Conservation (phyloP, 2,329 filamentous ascomycete genomes). For the Ilyonectria robusta region DNA sequence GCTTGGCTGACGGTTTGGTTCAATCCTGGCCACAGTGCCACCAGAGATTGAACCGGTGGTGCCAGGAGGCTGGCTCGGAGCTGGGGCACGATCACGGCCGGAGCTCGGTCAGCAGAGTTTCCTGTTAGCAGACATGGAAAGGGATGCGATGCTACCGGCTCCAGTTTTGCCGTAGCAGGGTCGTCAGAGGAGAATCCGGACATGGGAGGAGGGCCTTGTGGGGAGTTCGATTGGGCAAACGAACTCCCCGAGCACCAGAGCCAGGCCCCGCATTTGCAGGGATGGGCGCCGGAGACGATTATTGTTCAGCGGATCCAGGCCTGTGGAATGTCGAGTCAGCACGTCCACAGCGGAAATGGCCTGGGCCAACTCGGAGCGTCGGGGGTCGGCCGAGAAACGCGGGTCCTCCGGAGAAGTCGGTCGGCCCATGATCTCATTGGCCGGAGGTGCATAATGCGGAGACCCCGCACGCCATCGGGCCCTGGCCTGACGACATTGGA, state of each 20-base stretch:
- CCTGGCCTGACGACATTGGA: slow-evolving; percentile 37
- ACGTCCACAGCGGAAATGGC: slow-evolving; percentile 16
- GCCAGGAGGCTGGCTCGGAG: slow-evolving; percentile 14
- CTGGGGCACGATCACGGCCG: slow-evolving; percentile 17
- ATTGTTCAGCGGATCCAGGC: background rate
- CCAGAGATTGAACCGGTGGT: slow-evolving; percentile 28
- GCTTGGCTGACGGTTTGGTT: slow-evolving; percentile 1
- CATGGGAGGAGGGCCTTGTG: slow-evolving; percentile 1
- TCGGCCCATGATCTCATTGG: slow-evolving; percentile 34
- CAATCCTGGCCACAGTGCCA: slow-evolving; percentile 23
- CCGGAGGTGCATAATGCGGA: slow-evolving; percentile 30
- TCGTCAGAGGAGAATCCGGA: slow-evolving; percentile 8
- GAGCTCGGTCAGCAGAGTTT: slow-evolving; percentile 39
- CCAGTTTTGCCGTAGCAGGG: slow-evolving; percentile 2
- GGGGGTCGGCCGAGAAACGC: slow-evolving; percentile 21
- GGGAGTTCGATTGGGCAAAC: background rate
- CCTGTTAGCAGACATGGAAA: slow-evolving; percentile 30
- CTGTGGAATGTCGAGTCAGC: background rate
- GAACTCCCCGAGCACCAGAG: background rate
- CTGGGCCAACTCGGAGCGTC: slow-evolving; percentile 33
- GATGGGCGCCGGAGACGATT: background rate
- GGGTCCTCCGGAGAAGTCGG: slow-evolving; percentile 34
- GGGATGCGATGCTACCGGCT: slow-evolving; percentile 5
- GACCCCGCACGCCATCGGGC: slow-evolving; percentile 46
- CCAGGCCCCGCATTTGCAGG: background rate